phyloP scores from a whole-genome alignment of 2,329 filamentous ascomycete genomes.

The Colletotrichum lentis region DNA sequence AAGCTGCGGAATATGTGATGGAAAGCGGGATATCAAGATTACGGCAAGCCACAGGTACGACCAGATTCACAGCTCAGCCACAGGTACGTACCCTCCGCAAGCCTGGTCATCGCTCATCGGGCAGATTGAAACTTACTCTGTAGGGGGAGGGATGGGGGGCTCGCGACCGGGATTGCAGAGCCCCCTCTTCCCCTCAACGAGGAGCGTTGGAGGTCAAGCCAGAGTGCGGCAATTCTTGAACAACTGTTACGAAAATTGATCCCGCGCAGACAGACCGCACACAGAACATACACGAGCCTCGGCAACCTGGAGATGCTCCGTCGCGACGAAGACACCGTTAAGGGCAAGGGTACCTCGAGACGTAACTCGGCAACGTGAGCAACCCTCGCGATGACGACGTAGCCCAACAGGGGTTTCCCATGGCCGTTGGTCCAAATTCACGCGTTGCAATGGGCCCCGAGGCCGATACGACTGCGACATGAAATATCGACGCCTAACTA shows the following conservation, averaged over 20 bases:
- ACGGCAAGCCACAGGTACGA: not conserved
- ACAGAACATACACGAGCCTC: too few species aligned
- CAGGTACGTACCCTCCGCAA: not conserved
- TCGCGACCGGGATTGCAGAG: not conserved
- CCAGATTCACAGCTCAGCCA: not conserved
- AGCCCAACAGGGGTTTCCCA: not conserved
- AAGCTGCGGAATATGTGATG: not conserved
- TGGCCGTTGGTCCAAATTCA: not conserved
- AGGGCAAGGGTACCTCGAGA: not conserved
- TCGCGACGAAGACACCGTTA: not conserved
- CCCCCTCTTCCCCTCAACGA: not conserved
- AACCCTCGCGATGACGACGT: not conserved
- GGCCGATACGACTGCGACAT: not conserved
- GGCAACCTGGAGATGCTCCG: too few species aligned
- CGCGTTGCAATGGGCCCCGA: not conserved
- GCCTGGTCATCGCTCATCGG: not conserved
- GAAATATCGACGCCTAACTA: constrained; percentile 1
- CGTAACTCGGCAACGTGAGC: constrained; percentile 7
- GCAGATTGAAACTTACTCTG: not conserved
- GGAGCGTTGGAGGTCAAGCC: not conserved
- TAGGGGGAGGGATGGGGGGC: not conserved
- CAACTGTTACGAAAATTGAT: not conserved
- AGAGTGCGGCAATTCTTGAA: not conserved
- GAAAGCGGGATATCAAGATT: not conserved
- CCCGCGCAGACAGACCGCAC: not conserved